Evolutionary conservation across 345 rosid genomes (phyloP), one percentile per base, ranked within the genome.

Genomic region (Aethionema arabicum): DNA sequence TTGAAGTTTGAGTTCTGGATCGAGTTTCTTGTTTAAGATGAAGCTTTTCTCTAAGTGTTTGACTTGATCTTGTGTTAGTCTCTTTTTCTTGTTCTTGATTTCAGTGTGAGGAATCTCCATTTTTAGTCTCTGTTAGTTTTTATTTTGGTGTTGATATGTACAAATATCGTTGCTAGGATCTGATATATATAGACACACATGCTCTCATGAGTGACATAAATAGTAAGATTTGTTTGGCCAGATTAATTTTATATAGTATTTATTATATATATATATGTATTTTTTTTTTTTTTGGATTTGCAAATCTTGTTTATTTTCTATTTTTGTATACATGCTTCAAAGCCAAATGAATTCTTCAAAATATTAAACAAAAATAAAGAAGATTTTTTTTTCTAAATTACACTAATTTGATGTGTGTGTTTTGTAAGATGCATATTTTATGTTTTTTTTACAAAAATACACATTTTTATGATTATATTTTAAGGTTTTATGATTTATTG

Each of bases 21-120:
- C 87, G 0, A 92, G 90, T 75, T 85, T 92, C 75, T 80, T 85
- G 84, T 75, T 73, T 76, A 76, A 1, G 29, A 60, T 68, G 80
- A 92, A 92, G 67, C 86, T 83, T 29, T 73, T 84, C 80, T 92
- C 96, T 27, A 89, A 54, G 33, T 85, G 72, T 73, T 75, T 78
- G 43, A 85, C 79, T 72, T 92, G 98, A 4, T 85, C 93, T 48
- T 81, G 74, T 12, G 83, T 77, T 53, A 92, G 74, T 79, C 91
- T 83, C 79, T 79, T 86, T 30, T 82, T 84, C 69, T 57, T 67
- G 75, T 66, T 51, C 56, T 5, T 64, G 8, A 59, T 56, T 7
- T 63, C 67, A 43, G 48, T 47, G 69, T 61, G 37, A 51, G 36
- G 11, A 27, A 41, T 56, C n/a, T 70, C 74, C 74, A 70, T 70